These are phyloP conservation scores for Nemania sp. DNA, from an alignment of 2,329 filamentous ascomycete species.

Conservation along the genomic window DNA sequence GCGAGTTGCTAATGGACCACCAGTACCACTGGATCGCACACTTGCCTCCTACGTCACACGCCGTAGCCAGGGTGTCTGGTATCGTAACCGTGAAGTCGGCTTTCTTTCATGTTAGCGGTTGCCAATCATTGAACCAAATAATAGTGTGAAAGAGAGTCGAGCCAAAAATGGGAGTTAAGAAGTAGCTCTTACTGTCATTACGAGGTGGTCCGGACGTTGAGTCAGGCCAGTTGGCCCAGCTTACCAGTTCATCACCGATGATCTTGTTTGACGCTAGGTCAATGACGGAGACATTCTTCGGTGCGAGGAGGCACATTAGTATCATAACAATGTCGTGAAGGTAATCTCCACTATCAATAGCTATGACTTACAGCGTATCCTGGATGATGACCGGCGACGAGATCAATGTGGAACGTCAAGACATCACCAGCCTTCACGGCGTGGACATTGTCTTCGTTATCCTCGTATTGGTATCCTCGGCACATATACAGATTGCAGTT, in stretches of 20 bases:
- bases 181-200: constrained; percentile 55
- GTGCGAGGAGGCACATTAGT: constrained; percentile 25
- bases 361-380: constrained; percentile 47
- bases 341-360: background rate
- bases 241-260: constrained; percentile 61
- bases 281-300: constrained; percentile 63
- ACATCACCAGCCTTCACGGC: constrained; percentile 51
- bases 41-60: constrained; percentile 63
- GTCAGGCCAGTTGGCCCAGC: constrained; percentile 54
- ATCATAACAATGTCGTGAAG: background rate
- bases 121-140: background rate
- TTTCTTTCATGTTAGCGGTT: background rate
- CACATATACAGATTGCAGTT: constrained; percentile 48
- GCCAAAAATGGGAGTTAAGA: constrained; percentile 49
- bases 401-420: constrained; percentile 54
- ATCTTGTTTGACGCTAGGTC: constrained; percentile 59
- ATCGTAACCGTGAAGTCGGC: constrained; percentile 65
- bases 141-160: background rate
- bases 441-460: constrained; percentile 48
- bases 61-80: constrained; percentile 57
- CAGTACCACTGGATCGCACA: constrained; percentile 70
- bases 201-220: constrained; percentile 41
- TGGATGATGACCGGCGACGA: constrained; percentile 55
- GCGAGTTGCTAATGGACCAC: constrained; percentile 65
- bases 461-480: constrained; percentile 51